A percentile compares a stretch with the other conserved stretches of the same genome.
Conservation (phyloP, 2,329 filamentous ascomycete species). For the Alternaria viburni region DNA sequence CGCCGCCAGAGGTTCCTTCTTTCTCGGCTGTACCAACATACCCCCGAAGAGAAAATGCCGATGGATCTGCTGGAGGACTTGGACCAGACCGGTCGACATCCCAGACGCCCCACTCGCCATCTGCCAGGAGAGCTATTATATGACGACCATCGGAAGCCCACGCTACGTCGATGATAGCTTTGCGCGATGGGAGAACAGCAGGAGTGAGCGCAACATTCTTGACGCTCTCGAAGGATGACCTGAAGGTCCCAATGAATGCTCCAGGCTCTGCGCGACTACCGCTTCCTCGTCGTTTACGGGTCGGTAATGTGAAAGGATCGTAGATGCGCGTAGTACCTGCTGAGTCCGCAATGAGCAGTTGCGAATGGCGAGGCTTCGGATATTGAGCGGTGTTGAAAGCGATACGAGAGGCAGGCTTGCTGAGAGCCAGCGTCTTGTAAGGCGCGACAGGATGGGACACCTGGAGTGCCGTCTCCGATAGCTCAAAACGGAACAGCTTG, state of each 20-base stretch:
- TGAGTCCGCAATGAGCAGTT: conserved; percentile 61
- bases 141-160: conserved; percentile 56
- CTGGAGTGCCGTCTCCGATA: conserved; percentile 45
- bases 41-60: conserved; percentile 46
- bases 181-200: conserved; percentile 49
- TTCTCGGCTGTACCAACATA: conserved; percentile 41
- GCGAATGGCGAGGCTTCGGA: conserved; percentile 60
- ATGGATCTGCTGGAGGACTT: conserved; percentile 35
- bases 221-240: conserved; percentile 40
- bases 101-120: conserved; percentile 63
- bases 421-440: conserved; percentile 56
- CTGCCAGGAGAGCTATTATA: conserved; percentile 55
- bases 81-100: conserved; percentile 49
- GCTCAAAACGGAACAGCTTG: conserved; percentile 50
- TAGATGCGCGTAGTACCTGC: conserved; percentile 65
- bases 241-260: conserved; percentile 42
- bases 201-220: conserved; percentile 31
- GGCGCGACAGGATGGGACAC: conserved; percentile 50
- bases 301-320: conserved; percentile 56
- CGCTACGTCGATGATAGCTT: conserved; percentile 56
- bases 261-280: conserved; percentile 26
- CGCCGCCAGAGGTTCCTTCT: conserved; percentile 22
- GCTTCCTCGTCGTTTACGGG: conserved; percentile 27
- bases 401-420: conserved; percentile 58
- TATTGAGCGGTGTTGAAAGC: conserved; percentile 61